Evolutionary conservation across 2,329 filamentous ascomycete species (phyloP).

Genomic region (Fusarium luffae): DNA sequence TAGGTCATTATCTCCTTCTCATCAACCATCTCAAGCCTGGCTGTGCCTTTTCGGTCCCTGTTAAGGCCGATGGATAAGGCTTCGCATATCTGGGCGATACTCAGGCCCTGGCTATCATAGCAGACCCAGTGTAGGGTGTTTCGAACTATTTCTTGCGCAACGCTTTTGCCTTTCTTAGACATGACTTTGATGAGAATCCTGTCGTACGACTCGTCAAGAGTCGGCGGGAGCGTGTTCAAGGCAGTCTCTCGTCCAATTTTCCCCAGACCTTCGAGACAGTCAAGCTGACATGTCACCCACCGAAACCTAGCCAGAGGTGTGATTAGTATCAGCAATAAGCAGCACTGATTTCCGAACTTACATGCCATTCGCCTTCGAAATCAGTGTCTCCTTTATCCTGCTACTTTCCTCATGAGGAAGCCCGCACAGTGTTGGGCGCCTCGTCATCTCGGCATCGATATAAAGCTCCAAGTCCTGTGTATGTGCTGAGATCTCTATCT

Average conservation of each 20-base stretch:
- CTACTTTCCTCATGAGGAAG: background rate
- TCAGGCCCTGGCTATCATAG: background rate
- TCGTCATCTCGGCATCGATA: background rate
- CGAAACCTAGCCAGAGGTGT: background rate
- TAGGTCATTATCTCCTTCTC: background rate
- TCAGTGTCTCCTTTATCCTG: background rate
- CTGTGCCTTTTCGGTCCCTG: background rate
- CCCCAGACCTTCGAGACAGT: background rate
- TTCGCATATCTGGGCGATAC: background rate
- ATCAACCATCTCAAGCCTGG: background rate
- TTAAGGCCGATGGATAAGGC: background rate
- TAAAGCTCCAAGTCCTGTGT: background rate
- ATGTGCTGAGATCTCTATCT: background rate
- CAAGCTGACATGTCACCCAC: background rate
- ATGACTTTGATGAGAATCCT: background rate
- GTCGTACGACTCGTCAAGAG: background rate
- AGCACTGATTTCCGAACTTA: background rate
- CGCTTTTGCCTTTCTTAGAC: background rate
- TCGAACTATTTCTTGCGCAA: background rate
- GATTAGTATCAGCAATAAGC: background rate
- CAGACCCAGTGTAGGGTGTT: background rate
- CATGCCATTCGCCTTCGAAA: background rate
- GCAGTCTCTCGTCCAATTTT: background rate
- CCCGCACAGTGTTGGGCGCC: background rate
- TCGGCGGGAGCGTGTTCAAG: background rate